phyloP scores from a whole-genome alignment of 148 eudicot genomes.

The Mesembryanthemum crystallinum region DNA sequence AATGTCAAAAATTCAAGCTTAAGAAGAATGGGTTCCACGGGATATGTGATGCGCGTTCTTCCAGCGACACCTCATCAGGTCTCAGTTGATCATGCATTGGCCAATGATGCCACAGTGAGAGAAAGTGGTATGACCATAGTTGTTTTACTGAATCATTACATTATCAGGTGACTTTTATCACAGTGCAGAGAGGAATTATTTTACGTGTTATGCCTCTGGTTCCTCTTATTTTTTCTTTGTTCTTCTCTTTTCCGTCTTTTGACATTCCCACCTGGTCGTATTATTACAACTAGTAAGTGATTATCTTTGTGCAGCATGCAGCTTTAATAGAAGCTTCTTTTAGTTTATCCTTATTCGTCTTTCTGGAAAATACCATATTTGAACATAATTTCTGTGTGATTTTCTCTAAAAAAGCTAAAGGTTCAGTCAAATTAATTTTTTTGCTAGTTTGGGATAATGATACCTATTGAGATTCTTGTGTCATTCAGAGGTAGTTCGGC shows the following conservation, averaged over 20 bases:
- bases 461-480: too few relatives aligned
- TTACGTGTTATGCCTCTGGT: background rate
- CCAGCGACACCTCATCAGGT: constrained; percentile 28
- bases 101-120: constrained; percentile 17
- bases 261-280: background rate
- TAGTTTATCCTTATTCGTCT: too few relatives aligned
- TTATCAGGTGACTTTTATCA: background rate
- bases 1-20: constrained; percentile 33
- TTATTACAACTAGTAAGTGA: background rate
- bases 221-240: background rate
- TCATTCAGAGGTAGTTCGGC: too few relatives aligned
- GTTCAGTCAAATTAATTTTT: too few relatives aligned
- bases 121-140: constrained; percentile 28
- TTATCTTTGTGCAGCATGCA: background rate
- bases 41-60: constrained; percentile 34
- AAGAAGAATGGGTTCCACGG: constrained; percentile 31
- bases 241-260: too few relatives aligned
- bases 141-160: background rate
- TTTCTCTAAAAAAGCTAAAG: too few relatives aligned
- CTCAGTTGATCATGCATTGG: constrained; percentile 7
- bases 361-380: background rate
- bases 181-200: background rate
- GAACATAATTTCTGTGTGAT: background rate
- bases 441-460: too few relatives aligned
- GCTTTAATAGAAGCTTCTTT: background rate